Percentiles rank a stretch among this genome's conserved stretches.
Conservation (phyloP, 31 red algal genomes). For the Odonthalia washingtoniensis region DNA sequence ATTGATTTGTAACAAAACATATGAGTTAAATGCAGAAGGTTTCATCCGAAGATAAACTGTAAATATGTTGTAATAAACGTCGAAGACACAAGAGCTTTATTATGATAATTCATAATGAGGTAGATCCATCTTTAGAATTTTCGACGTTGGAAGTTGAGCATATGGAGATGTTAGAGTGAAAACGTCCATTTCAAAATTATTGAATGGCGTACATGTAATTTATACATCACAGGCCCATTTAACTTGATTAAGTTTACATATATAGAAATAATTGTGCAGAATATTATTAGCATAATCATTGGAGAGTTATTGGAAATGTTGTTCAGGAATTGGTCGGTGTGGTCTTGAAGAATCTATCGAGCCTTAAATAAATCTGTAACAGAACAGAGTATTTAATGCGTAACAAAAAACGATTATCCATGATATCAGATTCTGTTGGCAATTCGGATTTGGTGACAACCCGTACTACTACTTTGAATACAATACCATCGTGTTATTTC, state of each 20-base stretch:
- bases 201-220: not conserved
- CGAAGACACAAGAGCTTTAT: slow-evolving; percentile 1
- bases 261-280: not conserved
- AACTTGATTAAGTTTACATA: not conserved
- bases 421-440: not conserved
- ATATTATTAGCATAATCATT: not conserved
- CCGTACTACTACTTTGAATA: not conserved
- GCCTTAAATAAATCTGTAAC: not conserved
- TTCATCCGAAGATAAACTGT: no score
- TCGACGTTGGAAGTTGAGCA: not conserved
- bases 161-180: not conserved
- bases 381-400: not conserved
- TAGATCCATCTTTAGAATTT: not conserved
- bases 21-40: no score
- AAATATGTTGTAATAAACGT: not conserved
- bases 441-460: not conserved
- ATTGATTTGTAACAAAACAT: no score
- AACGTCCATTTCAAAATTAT: not conserved
- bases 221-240: not conserved
- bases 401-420: not conserved
- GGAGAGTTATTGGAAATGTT: not conserved
- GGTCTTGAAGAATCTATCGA: not conserved
- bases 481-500: not conserved
- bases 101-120: not conserved
- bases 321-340: not conserved